These are phyloP conservation scores for Dioscorea dumetorum DNA, from an alignment of 106 monocot genomes.

Conservation along the genomic window DNA sequence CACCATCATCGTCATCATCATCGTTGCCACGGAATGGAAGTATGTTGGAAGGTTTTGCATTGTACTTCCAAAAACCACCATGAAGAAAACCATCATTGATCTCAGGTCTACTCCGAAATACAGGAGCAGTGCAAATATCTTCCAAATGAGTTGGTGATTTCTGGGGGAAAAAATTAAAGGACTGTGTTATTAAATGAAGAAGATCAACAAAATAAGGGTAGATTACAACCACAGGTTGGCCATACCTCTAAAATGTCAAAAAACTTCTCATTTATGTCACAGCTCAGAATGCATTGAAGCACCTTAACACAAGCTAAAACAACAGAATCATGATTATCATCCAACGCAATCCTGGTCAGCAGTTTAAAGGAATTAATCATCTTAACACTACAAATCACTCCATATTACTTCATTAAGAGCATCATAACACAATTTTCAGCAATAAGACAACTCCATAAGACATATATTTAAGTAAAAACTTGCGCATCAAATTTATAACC, in stretches of 20 bases:
- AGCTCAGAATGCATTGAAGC: conserved; percentile 63
- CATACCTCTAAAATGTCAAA: conserved; percentile 69
- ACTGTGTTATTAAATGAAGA: conserved; percentile 1
- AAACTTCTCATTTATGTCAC: conserved; percentile 70
- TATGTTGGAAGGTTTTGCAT: conserved; percentile 78
- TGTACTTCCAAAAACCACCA: conserved; percentile 98
- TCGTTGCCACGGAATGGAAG: conserved; percentile 28
- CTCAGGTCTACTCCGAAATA: conserved; percentile 79
- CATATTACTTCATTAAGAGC: too few species aligned
- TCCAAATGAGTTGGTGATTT: conserved; percentile 40
- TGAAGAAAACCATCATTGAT: conserved; percentile 68
- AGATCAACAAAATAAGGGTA: not conserved
- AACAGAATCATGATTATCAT: conserved; percentile 97
- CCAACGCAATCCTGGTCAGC: conserved; percentile 78
- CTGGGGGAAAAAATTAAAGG: conserved; percentile 28
- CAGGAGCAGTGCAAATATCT: conserved; percentile 65
- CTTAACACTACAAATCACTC: not conserved
- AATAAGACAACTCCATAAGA: not conserved
- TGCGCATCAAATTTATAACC: too few species aligned
- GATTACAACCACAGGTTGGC: conserved; percentile 1
- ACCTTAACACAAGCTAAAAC: conserved; percentile 76
- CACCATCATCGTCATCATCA: conserved; percentile 37
- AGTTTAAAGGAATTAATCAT: not conserved
- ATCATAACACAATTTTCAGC: not conserved
- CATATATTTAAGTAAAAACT: not conserved